Base-by-base conservation (phyloP, 495 filamentous ascomycete species). In the Rusavskia elegans region DNA sequence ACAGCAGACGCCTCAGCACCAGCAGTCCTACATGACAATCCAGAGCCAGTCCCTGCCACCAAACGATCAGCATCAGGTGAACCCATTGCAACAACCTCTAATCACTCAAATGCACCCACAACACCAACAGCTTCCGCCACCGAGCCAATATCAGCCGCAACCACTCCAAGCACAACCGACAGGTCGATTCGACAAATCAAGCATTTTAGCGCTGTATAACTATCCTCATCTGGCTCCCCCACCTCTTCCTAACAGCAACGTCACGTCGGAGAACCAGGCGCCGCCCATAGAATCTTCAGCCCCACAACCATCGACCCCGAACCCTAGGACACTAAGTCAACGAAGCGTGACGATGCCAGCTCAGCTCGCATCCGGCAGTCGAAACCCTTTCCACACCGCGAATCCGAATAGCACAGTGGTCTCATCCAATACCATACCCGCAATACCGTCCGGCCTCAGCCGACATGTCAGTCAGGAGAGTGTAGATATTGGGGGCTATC, bases 161-260 rank as follows among this genome's bases (percentile, higher is more conserved):
- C 67, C 70, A 48, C 61, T 70, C 19, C 52, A 54, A 32, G 58
- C 69, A 1, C 75, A 75, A 55, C 63, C 63, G 38, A 69, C 73
- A 1, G 67, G 68, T 21, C 75, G 74, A 29, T 65, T 77, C 58
- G 80, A 95, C 61, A 98, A 94, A 58, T 79, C 78, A 11, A 82
- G 81, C 45, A 97, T 98, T 58, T 75, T 98, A 54, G 85, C 89
- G 13, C 68, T 98, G 5, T 98, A 89, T 67, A 83, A 82, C 63
- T 74, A 87, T 50, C 79, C 84, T 16, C 84, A 87, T n/a, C 69
- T 84, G 7, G 79, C 82, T 6, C 77, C 82, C 8, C 63, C 66
- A 19, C 66, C 65, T 19, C 58, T 65, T 30, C 54, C 66, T 11
- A 60, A 60, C 13, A 61, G 3, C 6, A 11, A 16, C 2, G 19